Evolutionary conservation across 148 eudicot genomes (phyloP).

Genomic region (Polygonum aviculare): DNA sequence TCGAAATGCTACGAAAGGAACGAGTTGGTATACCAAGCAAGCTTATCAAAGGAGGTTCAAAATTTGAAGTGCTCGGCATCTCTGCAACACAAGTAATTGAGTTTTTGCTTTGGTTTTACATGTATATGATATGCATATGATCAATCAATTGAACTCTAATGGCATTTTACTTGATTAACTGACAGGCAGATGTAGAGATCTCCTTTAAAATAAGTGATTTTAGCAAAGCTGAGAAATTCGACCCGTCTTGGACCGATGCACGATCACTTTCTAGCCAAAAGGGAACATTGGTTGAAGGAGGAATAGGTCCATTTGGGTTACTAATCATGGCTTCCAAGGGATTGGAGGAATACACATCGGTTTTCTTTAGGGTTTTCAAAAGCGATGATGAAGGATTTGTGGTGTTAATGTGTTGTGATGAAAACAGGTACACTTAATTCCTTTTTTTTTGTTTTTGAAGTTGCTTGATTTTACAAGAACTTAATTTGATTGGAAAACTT

Average conservation of each 20-base stretch:
- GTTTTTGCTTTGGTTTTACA: background rate
- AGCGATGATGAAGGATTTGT: slow-evolving; percentile 15
- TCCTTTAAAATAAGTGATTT: slow-evolving; percentile 34
- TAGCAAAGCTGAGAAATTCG: slow-evolving; percentile 36
- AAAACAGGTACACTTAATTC: slow-evolving; percentile 18
- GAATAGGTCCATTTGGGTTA: slow-evolving; percentile 31
- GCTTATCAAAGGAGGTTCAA: slow-evolving; percentile 30
- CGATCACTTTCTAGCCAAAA: slow-evolving; percentile 41
- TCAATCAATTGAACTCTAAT: background rate
- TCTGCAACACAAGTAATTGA: slow-evolving; percentile 48
- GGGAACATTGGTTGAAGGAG: slow-evolving; percentile 18
- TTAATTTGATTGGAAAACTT: background rate
- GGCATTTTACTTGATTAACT: background rate
- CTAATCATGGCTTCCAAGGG: slow-evolving; percentile 24
- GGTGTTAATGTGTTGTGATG: slow-evolving; percentile 33
- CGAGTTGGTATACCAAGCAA: slow-evolving; percentile 10
- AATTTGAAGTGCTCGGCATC: slow-evolving; percentile 32
- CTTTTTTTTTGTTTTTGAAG: background rate
- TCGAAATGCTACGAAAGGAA: slow-evolving; percentile 33
- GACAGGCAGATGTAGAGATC: slow-evolving; percentile 57
- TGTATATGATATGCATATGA: background rate
- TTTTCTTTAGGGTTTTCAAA: slow-evolving; percentile 32
- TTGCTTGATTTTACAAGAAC: background rate
- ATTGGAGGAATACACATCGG: slow-evolving; percentile 30
- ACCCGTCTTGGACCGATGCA: slow-evolving; percentile 40